Percentiles rank a stretch among this genome's conserved stretches.
Evolutionary conservation across 2,329 filamentous ascomycete genomes (phyloP).

Genomic region (Gyromitra esculenta): DNA sequence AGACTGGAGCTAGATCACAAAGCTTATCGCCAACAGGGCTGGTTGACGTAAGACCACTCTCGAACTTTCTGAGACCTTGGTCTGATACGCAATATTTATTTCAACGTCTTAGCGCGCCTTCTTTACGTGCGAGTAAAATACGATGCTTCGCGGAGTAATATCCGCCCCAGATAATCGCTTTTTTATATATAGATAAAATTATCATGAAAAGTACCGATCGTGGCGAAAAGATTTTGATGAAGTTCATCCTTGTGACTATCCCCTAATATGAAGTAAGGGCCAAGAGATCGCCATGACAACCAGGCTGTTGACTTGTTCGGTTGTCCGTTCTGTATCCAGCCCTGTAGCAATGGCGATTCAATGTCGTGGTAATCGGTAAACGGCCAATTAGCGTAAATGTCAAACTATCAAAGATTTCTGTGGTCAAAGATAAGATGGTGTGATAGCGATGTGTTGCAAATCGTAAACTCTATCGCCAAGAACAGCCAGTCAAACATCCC

Average conservation of each 20-base stretch:
- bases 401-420: constrained; percentile 12
- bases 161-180: constrained; percentile 11
- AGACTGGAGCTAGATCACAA: constrained; percentile 21
- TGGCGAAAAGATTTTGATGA: constrained; percentile 31
- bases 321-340: constrained; percentile 27
- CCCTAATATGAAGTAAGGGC: background rate
- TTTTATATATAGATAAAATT: constrained; percentile 21
- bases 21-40: constrained; percentile 41
- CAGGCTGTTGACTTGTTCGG: constrained; percentile 13
- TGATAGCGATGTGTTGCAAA: constrained; percentile 38
- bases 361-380: constrained; percentile 37
- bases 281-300: constrained; percentile 18
- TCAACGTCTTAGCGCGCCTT: constrained; percentile 47
- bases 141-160: constrained; percentile 15
- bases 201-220: constrained; percentile 26
- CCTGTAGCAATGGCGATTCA: constrained; percentile 36
- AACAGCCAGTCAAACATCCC: constrained; percentile 1
- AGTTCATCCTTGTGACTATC: constrained; percentile 20
- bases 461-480: constrained; percentile 40
- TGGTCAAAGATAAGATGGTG: constrained; percentile 41
- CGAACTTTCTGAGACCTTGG: constrained; percentile 39
- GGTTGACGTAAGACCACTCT: constrained; percentile 35
- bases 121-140: constrained; percentile 31
- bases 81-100: constrained; percentile 52
- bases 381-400: constrained; percentile 32